Evolutionary conservation across 73 alveolate species (phyloP), one percentile per base, ranked within the genome.

Genomic region (Symbiodinium natans): DNA sequence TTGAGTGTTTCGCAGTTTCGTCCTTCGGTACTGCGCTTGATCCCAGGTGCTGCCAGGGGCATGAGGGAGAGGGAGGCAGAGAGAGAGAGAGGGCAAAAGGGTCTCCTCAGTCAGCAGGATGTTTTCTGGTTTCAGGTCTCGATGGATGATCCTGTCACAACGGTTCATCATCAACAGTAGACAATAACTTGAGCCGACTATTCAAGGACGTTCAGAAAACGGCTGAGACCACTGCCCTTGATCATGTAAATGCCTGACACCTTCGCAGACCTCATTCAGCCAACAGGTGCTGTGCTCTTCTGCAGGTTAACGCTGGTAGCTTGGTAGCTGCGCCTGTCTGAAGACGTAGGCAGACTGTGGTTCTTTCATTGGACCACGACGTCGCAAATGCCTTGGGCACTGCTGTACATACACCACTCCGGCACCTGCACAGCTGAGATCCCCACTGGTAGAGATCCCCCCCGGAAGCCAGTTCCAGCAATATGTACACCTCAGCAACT

Each of bases 41-140:
- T n/a, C n/a, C n/a, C n/a, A n/a, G n/a, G n/a, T n/a, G n/a, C n/a
- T n/a, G n/a, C n/a, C n/a, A n/a, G n/a, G n/a, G n/a, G n/a, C n/a
- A n/a, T n/a, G n/a, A n/a, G n/a, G n/a, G n/a, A n/a, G n/a, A n/a
- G n/a, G n/a, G n/a, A n/a, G n/a, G n/a, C n/a, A n/a, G n/a, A n/a
- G n/a, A n/a, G n/a, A n/a, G n/a, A n/a, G n/a, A n/a, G n/a, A n/a
- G n/a, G n/a, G n/a, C n/a, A n/a, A n/a, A n/a, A n/a, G n/a, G n/a
- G n/a, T n/a, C 59, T 40, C 97, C 52, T 85, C 97, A 7, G 88
- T 82, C 41, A 90, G 97, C 31, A 90, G 88, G 88, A 90, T 56
- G 46, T 90, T 90, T 85, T 90, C 97, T 23, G 97, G 97, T 80
- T 90, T 90, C 80, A 90, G 88, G 88, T 90, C 97, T 41, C 97